phyloP scores from a whole-genome alignment of 2,329 filamentous ascomycete genomes.

The Acrocalymma vagum region DNA sequence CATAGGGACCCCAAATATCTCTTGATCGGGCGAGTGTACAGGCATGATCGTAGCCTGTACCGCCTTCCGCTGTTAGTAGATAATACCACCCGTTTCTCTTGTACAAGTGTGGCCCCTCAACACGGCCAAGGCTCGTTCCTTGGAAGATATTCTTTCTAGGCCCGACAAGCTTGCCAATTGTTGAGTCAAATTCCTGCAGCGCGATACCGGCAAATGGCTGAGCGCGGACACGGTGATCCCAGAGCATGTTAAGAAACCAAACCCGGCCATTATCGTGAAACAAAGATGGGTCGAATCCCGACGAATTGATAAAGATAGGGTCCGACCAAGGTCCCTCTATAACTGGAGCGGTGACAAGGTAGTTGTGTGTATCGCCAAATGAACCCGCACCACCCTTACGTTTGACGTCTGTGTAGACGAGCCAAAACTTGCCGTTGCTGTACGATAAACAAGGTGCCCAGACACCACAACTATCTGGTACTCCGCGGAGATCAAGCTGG shows the following conservation, averaged over 20 bases:
- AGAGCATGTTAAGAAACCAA: conserved; percentile 48
- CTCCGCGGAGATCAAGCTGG: conserved; percentile 62
- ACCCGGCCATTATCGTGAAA: conserved; percentile 47
- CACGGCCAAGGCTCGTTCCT: conserved; percentile 62
- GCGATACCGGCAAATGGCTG: conserved; percentile 64
- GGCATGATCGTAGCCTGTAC: conserved; percentile 36
- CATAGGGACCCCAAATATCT: conserved; percentile 32
- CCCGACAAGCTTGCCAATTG: conserved; percentile 60
- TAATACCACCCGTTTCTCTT: conserved; percentile 42
- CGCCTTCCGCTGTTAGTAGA: conserved; percentile 27
- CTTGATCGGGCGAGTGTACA: conserved; percentile 39
- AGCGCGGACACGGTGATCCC: conserved; percentile 43
- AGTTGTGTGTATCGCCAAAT: conserved; percentile 71
- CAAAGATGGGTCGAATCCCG: conserved; percentile 4
- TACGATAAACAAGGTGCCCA: conserved; percentile 72
- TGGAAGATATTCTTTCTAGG: conserved; percentile 62
- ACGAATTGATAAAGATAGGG: conserved; percentile 3
- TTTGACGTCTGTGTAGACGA: conserved; percentile 74
- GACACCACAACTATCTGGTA: conserved; percentile 63
- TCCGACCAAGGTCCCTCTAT: conserved; percentile 60
- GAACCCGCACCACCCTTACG: conserved; percentile 72
- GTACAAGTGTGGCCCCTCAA: conserved; percentile 44
- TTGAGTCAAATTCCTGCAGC: conserved; percentile 65
- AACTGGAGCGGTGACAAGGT: conserved; percentile 61
- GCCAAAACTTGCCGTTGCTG: conserved; percentile 67